Base-by-base conservation (phyloP, 2,329 filamentous ascomycete genomes). In the Fusarium pseudoanthophilum region DNA sequence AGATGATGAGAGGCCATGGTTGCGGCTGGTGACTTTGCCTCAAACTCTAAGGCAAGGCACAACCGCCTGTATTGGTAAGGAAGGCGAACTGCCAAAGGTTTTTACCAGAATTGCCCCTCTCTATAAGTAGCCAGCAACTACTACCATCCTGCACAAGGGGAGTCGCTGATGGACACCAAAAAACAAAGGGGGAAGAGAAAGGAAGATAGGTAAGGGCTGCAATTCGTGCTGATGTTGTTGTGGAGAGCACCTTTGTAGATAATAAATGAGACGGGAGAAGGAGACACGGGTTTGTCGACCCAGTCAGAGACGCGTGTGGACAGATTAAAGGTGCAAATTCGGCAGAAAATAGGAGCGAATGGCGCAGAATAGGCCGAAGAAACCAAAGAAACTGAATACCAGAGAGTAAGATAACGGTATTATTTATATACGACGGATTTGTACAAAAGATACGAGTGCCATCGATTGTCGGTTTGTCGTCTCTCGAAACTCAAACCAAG, bases 31-130 rank as follows among this genome's bases (percentile, higher is more conserved):
- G 61, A 63, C 55, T 67, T 74, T 69, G 71, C 71, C 66, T 55
- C 60, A 64, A 69, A 69, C 65, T 46, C 48, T 67, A 64, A 64
- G 65, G 37, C 52, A 60, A 61, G 65, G 57, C 51, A 68, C 65
- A 30, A 40, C 43, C 48, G 26, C 49, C 58, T 32, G 34, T 60
- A 39, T 37, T 37, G 58, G 26, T 32, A 45, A 45, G 39, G 51
- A 57, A 58, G 39, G 51, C 21, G 49, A 40, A 63, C 21, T 60
- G 42, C 71, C 70, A 63, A 75, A 75, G 72, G 72, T 78, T 77
- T 77, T 75, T 74, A 66, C 69, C 69, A 77, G 69, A 66, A 77
- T 75, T 72, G 75, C 72, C 70, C 74, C 74, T 77, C 74, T 75
- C 69, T 67, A 59, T 73, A 48, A 21, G 45, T 48, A 57, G 64